phyloP scores from a whole-genome alignment of 352 stramenopile genomes.

The Ophiocytium majus region DNA sequence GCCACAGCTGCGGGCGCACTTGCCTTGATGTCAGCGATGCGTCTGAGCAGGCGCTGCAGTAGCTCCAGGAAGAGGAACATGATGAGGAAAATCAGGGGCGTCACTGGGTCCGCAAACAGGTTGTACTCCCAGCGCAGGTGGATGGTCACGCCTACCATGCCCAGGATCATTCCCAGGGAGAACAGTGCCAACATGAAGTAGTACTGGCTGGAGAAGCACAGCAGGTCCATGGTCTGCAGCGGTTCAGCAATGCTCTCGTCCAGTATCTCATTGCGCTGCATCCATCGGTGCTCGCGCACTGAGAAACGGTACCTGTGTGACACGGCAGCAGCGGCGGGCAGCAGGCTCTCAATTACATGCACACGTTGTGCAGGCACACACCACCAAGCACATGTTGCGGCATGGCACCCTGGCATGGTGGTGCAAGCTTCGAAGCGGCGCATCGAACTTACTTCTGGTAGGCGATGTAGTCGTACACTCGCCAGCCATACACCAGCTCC shows the following conservation, averaged over 20 bases:
- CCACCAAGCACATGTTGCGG: no score
- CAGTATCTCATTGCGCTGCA: conserved; percentile 70
- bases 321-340: no score
- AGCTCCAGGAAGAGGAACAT: conserved; percentile 72
- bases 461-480: conserved; percentile 93
- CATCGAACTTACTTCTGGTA: conserved; percentile 83
- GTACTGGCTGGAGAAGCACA: conserved; percentile 87
- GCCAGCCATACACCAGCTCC: conserved; percentile 89
- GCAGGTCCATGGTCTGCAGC: conserved; percentile 86
- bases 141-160: conserved; percentile 87
- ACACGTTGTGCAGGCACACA: no score
- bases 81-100: conserved; percentile 79
- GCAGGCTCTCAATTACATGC: no score
- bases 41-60: conserved; percentile 64
- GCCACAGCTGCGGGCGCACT: neutral
- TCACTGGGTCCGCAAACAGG: conserved; percentile 82
- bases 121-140: conserved; percentile 87
- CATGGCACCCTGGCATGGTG: no score
- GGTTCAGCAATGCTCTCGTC: conserved; percentile 87
- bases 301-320: conserved; percentile 76
- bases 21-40: conserved; percentile 69
- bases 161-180: conserved; percentile 76
- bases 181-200: conserved; percentile 82
- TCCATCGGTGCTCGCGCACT: conserved; percentile 86
- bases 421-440: no score